phyloP scores from a whole-genome alignment of 1,284 basidiomycete genomes.

The Neolentinus lepideus region DNA sequence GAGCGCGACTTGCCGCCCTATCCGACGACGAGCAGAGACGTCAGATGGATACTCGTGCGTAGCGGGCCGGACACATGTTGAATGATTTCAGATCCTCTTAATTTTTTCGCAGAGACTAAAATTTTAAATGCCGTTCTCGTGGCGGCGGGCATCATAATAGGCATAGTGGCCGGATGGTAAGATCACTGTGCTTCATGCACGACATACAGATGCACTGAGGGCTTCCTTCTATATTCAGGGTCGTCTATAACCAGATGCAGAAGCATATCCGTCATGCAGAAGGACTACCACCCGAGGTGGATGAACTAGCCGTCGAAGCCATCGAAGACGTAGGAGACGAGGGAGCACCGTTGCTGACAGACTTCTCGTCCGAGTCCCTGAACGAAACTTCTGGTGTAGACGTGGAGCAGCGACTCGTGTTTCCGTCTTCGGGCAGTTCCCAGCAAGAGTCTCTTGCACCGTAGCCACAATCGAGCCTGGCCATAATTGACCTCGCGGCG shows the following conservation, averaged over 20 bases:
- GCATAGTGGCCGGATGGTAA: conserved; percentile 58
- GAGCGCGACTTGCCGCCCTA: conserved; percentile 64
- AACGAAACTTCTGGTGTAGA: background rate
- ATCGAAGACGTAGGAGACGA: conserved; percentile 54
- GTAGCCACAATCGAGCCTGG: too few species aligned
- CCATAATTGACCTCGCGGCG: too few species aligned
- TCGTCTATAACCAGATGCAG: conserved; percentile 57
- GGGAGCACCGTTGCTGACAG: conserved; percentile 48
- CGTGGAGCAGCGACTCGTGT: background rate
- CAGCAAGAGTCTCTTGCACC: background rate
- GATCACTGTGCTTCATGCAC: conserved; percentile 17
- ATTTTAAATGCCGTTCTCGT: conserved; percentile 56
- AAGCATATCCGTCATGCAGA: conserved; percentile 51
- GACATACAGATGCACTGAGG: background rate
- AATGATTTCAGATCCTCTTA: background rate
- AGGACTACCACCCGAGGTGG: conserved; percentile 39
- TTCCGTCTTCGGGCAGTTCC: background rate
- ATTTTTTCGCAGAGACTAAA: conserved; percentile 41
- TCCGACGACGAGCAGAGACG: conserved; percentile 70
- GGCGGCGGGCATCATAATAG: conserved; percentile 47
- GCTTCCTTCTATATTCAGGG: conserved; percentile 28
- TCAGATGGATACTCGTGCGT: conserved; percentile 67
- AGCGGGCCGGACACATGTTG: background rate
- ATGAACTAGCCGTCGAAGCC: conserved; percentile 52
- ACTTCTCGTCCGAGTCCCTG: conserved; percentile 19